Percentiles rank a stretch among this genome's conserved stretches.
These are phyloP conservation scores for Claviceps monticola DNA, from an alignment of 2,329 filamentous ascomycete species.

Conservation along the genomic window DNA sequence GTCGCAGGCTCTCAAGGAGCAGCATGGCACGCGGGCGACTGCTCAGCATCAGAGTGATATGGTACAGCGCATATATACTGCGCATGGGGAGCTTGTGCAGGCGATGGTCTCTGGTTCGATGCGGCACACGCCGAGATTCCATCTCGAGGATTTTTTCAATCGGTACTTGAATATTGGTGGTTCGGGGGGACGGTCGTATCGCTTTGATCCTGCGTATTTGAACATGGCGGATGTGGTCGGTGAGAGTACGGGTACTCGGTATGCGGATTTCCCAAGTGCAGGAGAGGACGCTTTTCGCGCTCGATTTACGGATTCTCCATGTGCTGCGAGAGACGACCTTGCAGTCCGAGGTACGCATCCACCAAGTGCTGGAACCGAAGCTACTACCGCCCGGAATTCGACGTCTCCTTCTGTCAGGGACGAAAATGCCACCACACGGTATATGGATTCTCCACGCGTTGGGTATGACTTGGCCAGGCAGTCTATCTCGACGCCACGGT, in stretches of 20 bases:
- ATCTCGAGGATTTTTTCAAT: conserved; percentile 79
- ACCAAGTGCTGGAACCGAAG: conserved; percentile 26
- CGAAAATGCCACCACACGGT: conserved; percentile 30
- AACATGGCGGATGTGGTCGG: conserved; percentile 53
- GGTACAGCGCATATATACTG: conserved; percentile 61
- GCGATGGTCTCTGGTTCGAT: conserved; percentile 50
- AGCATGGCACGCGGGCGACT: conserved; percentile 62
- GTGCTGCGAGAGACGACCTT: conserved; percentile 23
- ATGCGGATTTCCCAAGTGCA: conserved; percentile 34
- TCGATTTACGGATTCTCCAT: conserved; percentile 37
- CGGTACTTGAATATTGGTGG: conserved; percentile 50
- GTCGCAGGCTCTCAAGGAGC: conserved; percentile 65
- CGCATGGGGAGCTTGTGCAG: conserved; percentile 70
- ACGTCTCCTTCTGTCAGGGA: too few species aligned
- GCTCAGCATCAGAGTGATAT: conserved; percentile 71
- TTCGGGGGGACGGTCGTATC: conserved; percentile 43
- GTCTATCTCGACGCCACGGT: conserved; percentile 10
- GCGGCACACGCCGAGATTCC: conserved; percentile 65
- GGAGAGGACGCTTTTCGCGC: conserved; percentile 27
- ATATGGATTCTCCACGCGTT: conserved; percentile 34
- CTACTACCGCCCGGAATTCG: too few species aligned
- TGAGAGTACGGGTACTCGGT: conserved; percentile 45
- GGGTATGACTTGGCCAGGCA: conserved; percentile 17
- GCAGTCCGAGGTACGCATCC: conserved; percentile 39
- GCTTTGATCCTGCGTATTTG: conserved; percentile 62